Evolutionary conservation across 1,139 yeast genomes (phyloP).

Genomic region (Sporopachydermia cereana): DNA sequence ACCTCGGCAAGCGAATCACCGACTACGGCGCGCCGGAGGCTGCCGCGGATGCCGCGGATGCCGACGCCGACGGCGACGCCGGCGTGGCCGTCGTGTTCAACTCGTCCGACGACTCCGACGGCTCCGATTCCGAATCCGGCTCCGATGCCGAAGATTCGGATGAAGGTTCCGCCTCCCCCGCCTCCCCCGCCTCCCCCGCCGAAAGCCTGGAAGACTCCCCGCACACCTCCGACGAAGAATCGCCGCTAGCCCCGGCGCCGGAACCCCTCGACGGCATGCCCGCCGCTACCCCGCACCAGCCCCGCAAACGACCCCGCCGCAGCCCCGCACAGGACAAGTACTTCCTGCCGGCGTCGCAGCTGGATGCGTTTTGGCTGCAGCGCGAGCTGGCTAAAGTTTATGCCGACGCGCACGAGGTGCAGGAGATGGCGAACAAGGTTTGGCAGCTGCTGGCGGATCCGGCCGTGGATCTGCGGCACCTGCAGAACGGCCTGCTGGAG

Average conservation of each 20-base stretch:
- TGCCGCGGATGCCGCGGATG: constrained; percentile 22
- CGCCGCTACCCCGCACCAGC: constrained; percentile 18
- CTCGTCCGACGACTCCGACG: constrained; percentile 28
- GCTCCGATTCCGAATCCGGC: constrained; percentile 14
- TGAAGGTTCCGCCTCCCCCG: constrained; percentile 11
- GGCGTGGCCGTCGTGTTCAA: constrained; percentile 36
- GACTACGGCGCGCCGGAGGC: constrained; percentile 33
- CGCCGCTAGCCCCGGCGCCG: constrained; percentile 14
- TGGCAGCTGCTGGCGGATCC: constrained; percentile 24
- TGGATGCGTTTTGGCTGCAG: constrained; percentile 44
- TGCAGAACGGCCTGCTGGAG: constrained; percentile 42
- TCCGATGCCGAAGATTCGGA: constrained; percentile 11
- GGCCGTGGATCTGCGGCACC: constrained; percentile 28
- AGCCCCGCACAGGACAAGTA: constrained; percentile 9
- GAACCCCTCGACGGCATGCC: constrained; percentile 13
- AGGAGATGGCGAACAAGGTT: constrained; percentile 22
- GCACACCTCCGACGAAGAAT: constrained; percentile 18
- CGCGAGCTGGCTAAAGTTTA: constrained; percentile 27
- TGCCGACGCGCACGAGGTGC: constrained; percentile 29
- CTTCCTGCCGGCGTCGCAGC: constrained; percentile 21
- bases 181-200: constrained; percentile 20
- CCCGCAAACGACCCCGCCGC: constrained; percentile 18
- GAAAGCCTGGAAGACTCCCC: constrained; percentile 19
- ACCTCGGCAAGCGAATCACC: constrained; percentile 41
- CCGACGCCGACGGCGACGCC: constrained; percentile 24